Evolutionary conservation across 2,329 filamentous ascomycete species (phyloP).

Genomic region (Sodiomyces alkalinus): DNA sequence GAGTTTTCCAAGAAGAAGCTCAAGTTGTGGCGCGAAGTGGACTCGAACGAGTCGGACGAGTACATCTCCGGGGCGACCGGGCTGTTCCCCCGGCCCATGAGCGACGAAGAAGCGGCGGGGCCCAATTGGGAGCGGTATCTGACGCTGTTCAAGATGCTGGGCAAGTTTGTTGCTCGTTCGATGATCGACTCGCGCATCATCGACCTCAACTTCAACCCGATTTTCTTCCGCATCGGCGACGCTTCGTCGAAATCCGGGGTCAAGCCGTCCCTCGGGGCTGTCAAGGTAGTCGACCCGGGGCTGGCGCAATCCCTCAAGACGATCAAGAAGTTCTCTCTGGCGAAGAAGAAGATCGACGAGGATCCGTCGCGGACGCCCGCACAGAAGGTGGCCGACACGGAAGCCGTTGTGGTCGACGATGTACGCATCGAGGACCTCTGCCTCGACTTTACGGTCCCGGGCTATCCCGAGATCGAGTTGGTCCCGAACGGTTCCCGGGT

Average conservation of each 20-base stretch:
- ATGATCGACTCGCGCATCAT: slow-evolving; percentile 99
- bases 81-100: slow-evolving; percentile 84
- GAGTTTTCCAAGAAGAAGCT: slow-evolving; percentile 97
- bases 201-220: slow-evolving; percentile 92
- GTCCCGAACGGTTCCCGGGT: slow-evolving; percentile 58
- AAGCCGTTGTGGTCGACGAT: slow-evolving; percentile 58
- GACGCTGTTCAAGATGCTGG: slow-evolving; percentile 80
- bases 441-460: slow-evolving; percentile 88
- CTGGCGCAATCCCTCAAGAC: slow-evolving; percentile 74
- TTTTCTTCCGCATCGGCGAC: slow-evolving; percentile 90
- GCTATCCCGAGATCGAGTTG: slow-evolving; percentile 77
- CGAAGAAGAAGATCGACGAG: slow-evolving; percentile 70
- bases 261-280: slow-evolving; percentile 71
- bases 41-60: slow-evolving; percentile 55
- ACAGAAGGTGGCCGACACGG: slow-evolving; percentile 56
- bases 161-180: slow-evolving; percentile 92
- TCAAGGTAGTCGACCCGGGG: slow-evolving; percentile 77
- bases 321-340: slow-evolving; percentile 72
- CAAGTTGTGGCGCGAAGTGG: slow-evolving; percentile 89
- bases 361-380: slow-evolving; percentile 47
- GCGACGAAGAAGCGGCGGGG: slow-evolving; percentile 54
- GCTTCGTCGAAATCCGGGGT: slow-evolving; percentile 43
- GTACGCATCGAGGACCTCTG: slow-evolving; percentile 73
- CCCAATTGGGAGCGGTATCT: slow-evolving; percentile 80
- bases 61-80: slow-evolving; percentile 76